A percentile compares a stretch with the other conserved stretches of the same genome.
phyloP scores from a whole-genome alignment of 2,329 filamentous ascomycete species.

The Beauveria pseudobassiana region DNA sequence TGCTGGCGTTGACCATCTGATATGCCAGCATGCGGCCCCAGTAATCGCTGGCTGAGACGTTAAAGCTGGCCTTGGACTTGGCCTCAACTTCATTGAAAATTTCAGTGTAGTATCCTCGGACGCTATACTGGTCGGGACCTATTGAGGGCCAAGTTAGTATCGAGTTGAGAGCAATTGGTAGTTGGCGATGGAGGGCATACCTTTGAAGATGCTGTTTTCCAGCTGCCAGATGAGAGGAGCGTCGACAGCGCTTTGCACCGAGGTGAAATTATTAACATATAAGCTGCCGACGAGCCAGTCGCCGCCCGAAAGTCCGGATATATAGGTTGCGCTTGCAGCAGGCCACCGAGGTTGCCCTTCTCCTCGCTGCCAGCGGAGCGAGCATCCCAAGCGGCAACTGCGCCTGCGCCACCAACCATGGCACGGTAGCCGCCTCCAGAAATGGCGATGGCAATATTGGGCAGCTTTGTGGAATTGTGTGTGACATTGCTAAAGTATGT shows the following conservation, averaged over 20 bases:
- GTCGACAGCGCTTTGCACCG: conserved; percentile 36
- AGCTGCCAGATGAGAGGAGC: conserved; percentile 28
- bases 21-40: conserved; percentile 72
- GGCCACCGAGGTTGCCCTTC: conserved; percentile 65
- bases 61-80: conserved; percentile 56
- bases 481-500: conserved; percentile 57
- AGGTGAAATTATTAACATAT: conserved; percentile 69
- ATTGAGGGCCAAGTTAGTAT: conserved; percentile 24
- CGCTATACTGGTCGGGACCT: conserved; percentile 20
- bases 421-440: conserved; percentile 84
- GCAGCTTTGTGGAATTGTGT: conserved; percentile 52
- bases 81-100: conserved; percentile 48
- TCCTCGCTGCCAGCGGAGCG: conserved; percentile 45
- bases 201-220: conserved; percentile 28
- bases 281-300: conserved; percentile 71
- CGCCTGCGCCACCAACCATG: conserved; percentile 74
- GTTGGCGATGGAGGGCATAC: conserved; percentile 16
- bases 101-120: conserved; percentile 50
- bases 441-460: conserved; percentile 62
- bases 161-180: conserved; percentile 6
- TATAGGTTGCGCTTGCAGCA: conserved; percentile 77
- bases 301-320: conserved; percentile 74
- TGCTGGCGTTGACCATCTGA: conserved; percentile 64
- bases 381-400: conserved; percentile 69
- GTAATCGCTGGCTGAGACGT: conserved; percentile 66